phyloP scores from a whole-genome alignment of 495 filamentous ascomycete species.

The Penicillium silybi region DNA sequence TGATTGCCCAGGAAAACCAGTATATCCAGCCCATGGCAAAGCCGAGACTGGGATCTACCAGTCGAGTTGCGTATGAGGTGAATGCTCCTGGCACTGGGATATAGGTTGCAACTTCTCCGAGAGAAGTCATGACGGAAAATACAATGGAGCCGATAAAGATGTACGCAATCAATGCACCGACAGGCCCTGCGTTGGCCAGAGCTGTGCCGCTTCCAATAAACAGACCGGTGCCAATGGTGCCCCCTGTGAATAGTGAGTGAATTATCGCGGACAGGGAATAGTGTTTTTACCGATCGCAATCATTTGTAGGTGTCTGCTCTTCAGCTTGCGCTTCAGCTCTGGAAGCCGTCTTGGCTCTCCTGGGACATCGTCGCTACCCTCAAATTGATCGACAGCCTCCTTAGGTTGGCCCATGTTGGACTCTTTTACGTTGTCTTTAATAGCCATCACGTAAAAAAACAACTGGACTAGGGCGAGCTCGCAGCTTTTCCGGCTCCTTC shows the following conservation, averaged over 20 bases:
- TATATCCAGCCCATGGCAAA: constrained; percentile 71
- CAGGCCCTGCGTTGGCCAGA: constrained; percentile 55
- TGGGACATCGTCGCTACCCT: background rate
- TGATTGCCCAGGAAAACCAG: constrained; percentile 49
- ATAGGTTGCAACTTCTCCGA: constrained; percentile 64
- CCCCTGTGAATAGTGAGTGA: constrained; percentile 58
- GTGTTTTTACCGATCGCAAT: constrained; percentile 51
- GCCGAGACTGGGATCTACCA: constrained; percentile 60
- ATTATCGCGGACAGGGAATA: constrained; percentile 44
- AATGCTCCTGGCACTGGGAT: constrained; percentile 65
- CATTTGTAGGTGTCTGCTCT: constrained; percentile 55
- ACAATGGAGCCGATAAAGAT: constrained; percentile 49
- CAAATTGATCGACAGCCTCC: background rate
- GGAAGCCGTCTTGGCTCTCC: constrained; percentile 9
- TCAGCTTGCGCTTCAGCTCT: constrained; percentile 46
- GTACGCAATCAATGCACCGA: constrained; percentile 60
- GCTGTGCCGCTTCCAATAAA: constrained; percentile 64
- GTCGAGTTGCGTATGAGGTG: constrained; percentile 61
- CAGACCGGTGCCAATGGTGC: constrained; percentile 65
- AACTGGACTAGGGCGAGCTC: too few species aligned
- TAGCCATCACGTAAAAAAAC: background rate
- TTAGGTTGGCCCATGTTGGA: background rate
- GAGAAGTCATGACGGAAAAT: constrained; percentile 40
- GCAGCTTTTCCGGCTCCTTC: too few species aligned
- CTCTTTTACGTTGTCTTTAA: background rate